These are phyloP conservation scores for Heritiera fomes DNA, from an alignment of 345 rosid species.

Conservation along the genomic window DNA sequence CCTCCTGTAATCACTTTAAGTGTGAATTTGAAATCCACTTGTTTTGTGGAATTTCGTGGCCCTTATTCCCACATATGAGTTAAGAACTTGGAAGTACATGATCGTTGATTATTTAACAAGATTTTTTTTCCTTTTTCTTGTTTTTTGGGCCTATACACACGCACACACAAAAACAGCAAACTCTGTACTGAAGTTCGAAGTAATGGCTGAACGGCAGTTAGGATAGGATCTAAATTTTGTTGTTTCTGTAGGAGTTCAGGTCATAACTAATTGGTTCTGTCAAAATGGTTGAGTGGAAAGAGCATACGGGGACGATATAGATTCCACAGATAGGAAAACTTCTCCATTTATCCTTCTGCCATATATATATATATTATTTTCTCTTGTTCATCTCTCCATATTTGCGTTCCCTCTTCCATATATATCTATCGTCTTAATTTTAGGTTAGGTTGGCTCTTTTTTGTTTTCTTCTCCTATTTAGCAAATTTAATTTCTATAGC, in stretches of 20 bases:
- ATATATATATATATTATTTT: neutral
- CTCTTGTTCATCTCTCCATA: neutral
- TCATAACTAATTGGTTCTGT: neutral
- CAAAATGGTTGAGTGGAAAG: neutral
- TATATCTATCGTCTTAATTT: neutral
- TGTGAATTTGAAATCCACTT: neutral
- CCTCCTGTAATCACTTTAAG: neutral
- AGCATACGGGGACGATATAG: neutral
- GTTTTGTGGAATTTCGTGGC: neutral
- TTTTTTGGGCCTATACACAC: too few relatives aligned
- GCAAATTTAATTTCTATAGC: neutral
- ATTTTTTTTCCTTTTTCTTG: neutral
- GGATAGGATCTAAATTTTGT: slow-evolving; percentile 3
- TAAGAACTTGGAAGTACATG: neutral
- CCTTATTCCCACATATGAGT: neutral
- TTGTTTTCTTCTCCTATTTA: neutral
- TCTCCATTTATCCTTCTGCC: neutral
- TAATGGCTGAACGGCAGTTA: neutral
- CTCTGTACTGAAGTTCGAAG: neutral
- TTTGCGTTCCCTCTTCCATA: neutral
- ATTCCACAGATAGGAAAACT: neutral
- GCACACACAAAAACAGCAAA: too few relatives aligned
- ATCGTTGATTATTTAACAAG: neutral
- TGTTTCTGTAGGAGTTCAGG: neutral
- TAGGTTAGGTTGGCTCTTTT: neutral